Evolutionary conservation across 2,329 filamentous ascomycete species (phyloP), one percentile per base, ranked within the genome.

Genomic region (Ceratocystis cubensis): DNA sequence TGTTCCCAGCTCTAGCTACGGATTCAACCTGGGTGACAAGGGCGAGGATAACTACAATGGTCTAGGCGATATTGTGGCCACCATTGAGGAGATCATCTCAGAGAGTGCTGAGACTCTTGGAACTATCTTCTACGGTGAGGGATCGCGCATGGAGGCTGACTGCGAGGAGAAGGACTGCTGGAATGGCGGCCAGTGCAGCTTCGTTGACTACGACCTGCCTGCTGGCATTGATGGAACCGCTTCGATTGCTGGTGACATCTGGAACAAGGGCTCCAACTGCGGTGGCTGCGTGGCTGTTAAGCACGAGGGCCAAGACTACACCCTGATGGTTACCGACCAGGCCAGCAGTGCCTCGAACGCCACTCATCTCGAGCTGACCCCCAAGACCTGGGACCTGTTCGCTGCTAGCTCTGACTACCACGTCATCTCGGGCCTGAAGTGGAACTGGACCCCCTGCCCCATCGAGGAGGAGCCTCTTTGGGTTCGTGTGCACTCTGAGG

Each of bases 401-500:
- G 56, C 48, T n/a, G 46, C 44, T 17, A n/a, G 41, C 25, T 22
- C 56, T 41, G 56, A 17, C 50, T 59, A 46, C 7, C 48, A 48
- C 28, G 45, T 64, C 8, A 28, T 59, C 3, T 15, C 37, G 37
- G 59, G 46, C 45, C 44, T 65, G 46, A 62, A 65, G 61, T 67
- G 63, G 66, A 65, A 59, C 61, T 67, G 68, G 61, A 61, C 64
- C 3, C 45, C 63, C 15, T 69, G 68, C 64, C 64, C 66, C 45
- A 64, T 69, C 17, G 57, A 63, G 28, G 44, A 61, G 25, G 66
- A 69, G 28, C 69, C 69, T 0, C 57, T 70, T 5, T 68, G 67
- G 63, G 66, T 70, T 17, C 69, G 69, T 50, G 68, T 70, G 50
- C 69, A 70, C 63, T 50, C 59, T 46, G 69, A 69, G 53, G 62